Base-by-base conservation (phyloP, 257 asterid genomes). In the Cinchona pubescens region DNA sequence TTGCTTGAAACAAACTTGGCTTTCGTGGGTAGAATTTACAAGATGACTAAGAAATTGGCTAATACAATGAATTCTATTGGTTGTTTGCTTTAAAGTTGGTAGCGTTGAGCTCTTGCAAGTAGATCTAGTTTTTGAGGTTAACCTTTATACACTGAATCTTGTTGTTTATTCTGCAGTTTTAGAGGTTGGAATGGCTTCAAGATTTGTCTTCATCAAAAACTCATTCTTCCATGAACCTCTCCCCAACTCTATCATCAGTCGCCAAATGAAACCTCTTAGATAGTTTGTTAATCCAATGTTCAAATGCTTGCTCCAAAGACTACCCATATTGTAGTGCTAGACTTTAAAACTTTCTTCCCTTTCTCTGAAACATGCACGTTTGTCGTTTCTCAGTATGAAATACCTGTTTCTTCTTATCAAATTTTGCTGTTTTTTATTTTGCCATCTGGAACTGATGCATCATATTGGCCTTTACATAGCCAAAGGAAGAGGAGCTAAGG, bases 381-480 rank as follows among this genome's bases (percentile, higher is more conserved):
- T 13, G 43, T 45, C 23, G 13, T 16, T n/a, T 74, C 35, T 27
- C 8, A 21, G 4, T 38, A 55, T 6, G 30, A 25, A 49, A 10
- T 30, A 43, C 46, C 46, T 30, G 27, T 70, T 82, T 51, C 62
- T 71, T 53, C 29, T 72, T 74, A 45, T 75, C 73, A 56, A 65
- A 40, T 25, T 46, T 71, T 62, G 32, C 53, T 73, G 40, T 48
- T 76, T 77, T 58, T 48, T 18, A 32, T 23, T 61, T 59, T 45
- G 61, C 73, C 91, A n/a, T n/a, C n/a, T n/a, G 98, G 97, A 87
- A 34, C 66, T 88, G 69, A 91, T 90, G 97, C 98, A 93, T 85
- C 97, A 87, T 74, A 67, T 91, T n/a, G 98, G 98, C 78, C 93
- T 91, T 71, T 87, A 90, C 88, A 87, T 90, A 62, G 93, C 96